These are phyloP conservation scores for Astrephomene gubernaculifera DNA, from an alignment of 139 green algal species.

Conservation along the genomic window DNA sequence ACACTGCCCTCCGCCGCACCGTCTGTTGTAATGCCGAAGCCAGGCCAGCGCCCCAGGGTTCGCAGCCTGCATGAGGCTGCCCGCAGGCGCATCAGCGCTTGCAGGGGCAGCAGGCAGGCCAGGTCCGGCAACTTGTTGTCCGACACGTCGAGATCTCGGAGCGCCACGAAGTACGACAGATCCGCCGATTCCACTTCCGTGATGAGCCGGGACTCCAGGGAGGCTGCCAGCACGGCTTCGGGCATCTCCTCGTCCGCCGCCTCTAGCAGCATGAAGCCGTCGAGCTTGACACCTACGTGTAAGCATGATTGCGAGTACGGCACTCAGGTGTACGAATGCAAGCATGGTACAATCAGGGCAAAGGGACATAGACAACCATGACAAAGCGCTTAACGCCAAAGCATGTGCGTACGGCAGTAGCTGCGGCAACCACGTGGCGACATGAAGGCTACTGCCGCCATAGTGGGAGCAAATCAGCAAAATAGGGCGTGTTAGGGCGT, in stretches of 20 bases:
- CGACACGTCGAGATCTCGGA: conserved; percentile 50
- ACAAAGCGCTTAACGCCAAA: too few species aligned
- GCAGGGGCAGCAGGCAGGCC: conserved; percentile 24
- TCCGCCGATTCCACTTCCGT: conserved; percentile 38
- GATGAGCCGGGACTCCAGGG: neutral
- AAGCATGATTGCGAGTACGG: too few species aligned
- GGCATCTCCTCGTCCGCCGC: conserved; percentile 60
- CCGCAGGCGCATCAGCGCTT: conserved; percentile 34
- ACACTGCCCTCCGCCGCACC: too few species aligned
- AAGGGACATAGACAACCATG: too few species aligned
- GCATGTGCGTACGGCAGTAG: too few species aligned
- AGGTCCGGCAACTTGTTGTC: conserved; percentile 61
- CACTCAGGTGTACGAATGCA: too few species aligned
- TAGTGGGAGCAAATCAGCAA: too few species aligned
- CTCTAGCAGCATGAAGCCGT: conserved; percentile 63
- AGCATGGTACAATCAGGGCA: too few species aligned
- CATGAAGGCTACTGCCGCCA: too few species aligned
- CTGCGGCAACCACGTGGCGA: too few species aligned
- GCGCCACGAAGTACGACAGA: conserved; percentile 52
- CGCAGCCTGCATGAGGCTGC: conserved; percentile 8
- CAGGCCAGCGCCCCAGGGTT: conserved; percentile 17
- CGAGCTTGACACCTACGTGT: conserved; percentile 1
- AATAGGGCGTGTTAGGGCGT: too few species aligned
- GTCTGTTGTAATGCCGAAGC: too few species aligned
- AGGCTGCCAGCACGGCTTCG: conserved; percentile 39